Evolutionary conservation across 768 basidiomycete species (phyloP), one percentile per base, ranked within the genome.

Genomic region (Mycena sanguinolenta): DNA sequence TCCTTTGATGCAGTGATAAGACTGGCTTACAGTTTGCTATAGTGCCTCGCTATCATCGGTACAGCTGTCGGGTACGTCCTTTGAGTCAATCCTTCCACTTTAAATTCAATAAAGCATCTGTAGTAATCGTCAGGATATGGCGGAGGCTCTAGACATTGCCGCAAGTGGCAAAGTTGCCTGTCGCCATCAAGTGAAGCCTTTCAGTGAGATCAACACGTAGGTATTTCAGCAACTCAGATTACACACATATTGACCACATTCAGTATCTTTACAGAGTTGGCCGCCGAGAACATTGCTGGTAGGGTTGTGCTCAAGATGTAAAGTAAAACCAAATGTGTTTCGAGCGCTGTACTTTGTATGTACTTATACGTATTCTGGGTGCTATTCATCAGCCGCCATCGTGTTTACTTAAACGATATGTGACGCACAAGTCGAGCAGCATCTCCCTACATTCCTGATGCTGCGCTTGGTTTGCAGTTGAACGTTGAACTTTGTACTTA

Each of bases 91-190:
- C 14, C 10, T 23, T 44, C 16, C 23, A 14, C 34, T 36, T 8
- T n/a, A 23, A 28, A 63, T 30, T 46, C 13, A 34, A 52, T 57
- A 13, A 75, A 14, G 73, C 66, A 30, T 32, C 49, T 44, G 44
- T 32, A 90, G 92, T 2, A 93, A 91, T 79, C 90, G 91, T 44
- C 92, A 95, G 79, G 95, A 96, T 74, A 86, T 90, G 12, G 79
- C 85, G n/a, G 94, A 96, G 78, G 92, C 95, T 1, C 84, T 96
- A n/a, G 86, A 88, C 2, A 87, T 95, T 61, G 94, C 92, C 0
- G 87, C 89, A 0, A 76, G 81, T 23, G 93, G 93, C 14, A 90
- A 90, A 73, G 91, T 95, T 53, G 90, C 87, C 75, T 89, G 89
- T 66, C 84, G 82, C 71, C 88, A 84, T 69, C 80, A 79, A 63